Conservation (phyloP, 805 yeast species). For the Monosporozyma unispora region DNA sequence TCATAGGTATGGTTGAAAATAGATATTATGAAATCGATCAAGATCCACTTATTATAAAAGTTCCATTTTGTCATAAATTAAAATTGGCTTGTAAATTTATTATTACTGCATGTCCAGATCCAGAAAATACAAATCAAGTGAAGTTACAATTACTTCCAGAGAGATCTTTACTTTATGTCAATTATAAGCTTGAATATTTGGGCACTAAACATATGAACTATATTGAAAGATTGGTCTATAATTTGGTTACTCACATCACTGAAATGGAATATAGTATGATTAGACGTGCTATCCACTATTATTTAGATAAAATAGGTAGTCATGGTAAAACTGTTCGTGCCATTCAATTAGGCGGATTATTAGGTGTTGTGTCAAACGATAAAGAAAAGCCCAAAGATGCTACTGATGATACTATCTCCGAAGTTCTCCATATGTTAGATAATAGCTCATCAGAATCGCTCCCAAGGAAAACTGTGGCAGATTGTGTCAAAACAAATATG, state of each 20-base stretch:
- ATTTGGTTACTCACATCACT: slow-evolving; percentile 2
- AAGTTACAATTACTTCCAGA: slow-evolving; percentile 6
- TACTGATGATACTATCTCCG: background rate
- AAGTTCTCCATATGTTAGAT: background rate
- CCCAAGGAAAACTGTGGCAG: background rate
- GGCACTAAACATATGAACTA: slow-evolving; percentile 1
- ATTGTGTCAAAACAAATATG: slow-evolving; percentile 1
- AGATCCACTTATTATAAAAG: slow-evolving; percentile 37
- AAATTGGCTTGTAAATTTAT: slow-evolving; percentile 24
- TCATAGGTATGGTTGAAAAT: slow-evolving; percentile 46
- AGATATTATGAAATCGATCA: slow-evolving; percentile 47
- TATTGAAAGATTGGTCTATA: slow-evolving; percentile 10
- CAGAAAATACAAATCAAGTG: slow-evolving; percentile 1
- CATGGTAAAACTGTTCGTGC: slow-evolving; percentile 41
- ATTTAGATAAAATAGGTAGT: slow-evolving; percentile 31
- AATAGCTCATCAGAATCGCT: background rate
- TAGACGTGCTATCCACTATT: slow-evolving; percentile 12
- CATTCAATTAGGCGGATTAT: slow-evolving; percentile 54
- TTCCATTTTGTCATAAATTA: slow-evolving; percentile 39
- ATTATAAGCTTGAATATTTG: slow-evolving; percentile 11
- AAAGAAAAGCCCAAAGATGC: background rate
- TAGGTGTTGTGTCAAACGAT: slow-evolving; percentile 33
- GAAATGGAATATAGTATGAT: slow-evolving; percentile 8
- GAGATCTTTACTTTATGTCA: slow-evolving; percentile 6
- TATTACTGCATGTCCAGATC: slow-evolving; percentile 14